phyloP scores from a whole-genome alignment of 805 yeast species.

The Candida suzukii region DNA sequence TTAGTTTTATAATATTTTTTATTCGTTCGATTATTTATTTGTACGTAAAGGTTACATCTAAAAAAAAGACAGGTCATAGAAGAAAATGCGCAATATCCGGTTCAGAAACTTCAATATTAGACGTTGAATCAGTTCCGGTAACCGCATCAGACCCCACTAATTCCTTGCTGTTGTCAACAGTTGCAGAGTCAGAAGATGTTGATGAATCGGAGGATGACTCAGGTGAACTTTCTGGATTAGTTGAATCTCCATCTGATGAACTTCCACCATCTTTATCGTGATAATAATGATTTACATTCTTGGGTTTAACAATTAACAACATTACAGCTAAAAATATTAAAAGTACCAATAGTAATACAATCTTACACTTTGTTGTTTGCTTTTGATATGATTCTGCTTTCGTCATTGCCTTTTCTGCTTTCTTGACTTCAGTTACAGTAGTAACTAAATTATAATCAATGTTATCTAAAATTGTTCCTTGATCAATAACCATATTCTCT shows the following conservation, averaged over 20 bases:
- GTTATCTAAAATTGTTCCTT: constrained; percentile 88
- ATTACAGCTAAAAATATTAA: constrained; percentile 67
- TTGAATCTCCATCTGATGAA: not conserved
- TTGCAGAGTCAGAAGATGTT: no score
- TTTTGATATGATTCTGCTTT: constrained; percentile 79
- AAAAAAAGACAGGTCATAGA: no score
- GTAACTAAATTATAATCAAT: constrained; percentile 87
- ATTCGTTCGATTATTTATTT: no score
- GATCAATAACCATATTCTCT: constrained; percentile 88
- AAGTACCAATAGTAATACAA: constrained; percentile 66
- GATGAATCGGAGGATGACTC: no score
- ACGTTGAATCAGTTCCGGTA: no score
- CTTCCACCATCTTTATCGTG: constrained; percentile 11
- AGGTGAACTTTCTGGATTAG: no score
- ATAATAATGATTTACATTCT: constrained; percentile 20
- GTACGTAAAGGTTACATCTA: no score
- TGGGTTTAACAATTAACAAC: constrained; percentile 63
- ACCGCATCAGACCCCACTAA: no score
- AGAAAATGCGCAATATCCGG: no score
- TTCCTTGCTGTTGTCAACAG: no score
- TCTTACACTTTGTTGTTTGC: constrained; percentile 83
- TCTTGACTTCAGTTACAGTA: constrained; percentile 68
- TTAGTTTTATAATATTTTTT: no score
- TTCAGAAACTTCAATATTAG: no score
- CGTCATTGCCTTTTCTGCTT: constrained; percentile 70